Evolutionary conservation across 2,329 filamentous ascomycete species (phyloP), one percentile per base, ranked within the genome.

Genomic region (Trichoderma citrinoviride): DNA sequence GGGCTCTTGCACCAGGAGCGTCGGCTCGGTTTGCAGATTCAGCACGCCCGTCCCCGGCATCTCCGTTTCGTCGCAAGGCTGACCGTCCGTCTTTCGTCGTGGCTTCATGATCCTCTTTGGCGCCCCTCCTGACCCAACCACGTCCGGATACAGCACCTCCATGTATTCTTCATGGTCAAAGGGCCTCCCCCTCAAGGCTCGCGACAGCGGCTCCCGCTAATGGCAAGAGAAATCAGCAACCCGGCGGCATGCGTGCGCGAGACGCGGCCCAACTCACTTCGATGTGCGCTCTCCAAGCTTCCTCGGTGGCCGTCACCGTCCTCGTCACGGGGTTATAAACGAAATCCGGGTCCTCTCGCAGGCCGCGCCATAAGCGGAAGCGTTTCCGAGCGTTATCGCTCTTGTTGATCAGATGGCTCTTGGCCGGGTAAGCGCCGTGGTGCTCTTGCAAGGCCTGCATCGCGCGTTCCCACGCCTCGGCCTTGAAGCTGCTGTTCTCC

Each of bases 381-480:
- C 85, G 83, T 74, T 87, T 87, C 57, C 85, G 80, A 66, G 85
- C 85, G 73, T 87, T 87, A 75, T 87, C 85, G 68, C 83, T 85
- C 76, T 87, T 87, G 77, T 87, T 87, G 74, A 87, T 85, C 41
- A 87, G 81, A 62, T 87, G 85, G 69, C 80, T 82, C 75, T 87
- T 87, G 67, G 84, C 81, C n/a, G 84, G 83, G 67, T 80, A 85
- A 52, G 84, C 83, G 70, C 78, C 78, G 70, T 87, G 85, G 61
- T 80, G 80, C 33, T 84, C 82, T 74, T 83, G 80, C 62, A 87
- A 75, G 37, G 83, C 83, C 53, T 79, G 76, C 63, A 81, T 80
- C 52, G 85, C 85, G 68, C 83, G 82, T 64, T 86, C 83, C 85
- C 85, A 87, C 1, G 84, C 85, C 71, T 86, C 84, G 19, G 82